phyloP scores from a whole-genome alignment of 2,329 filamentous ascomycete species.

The Calonectria honghensis region DNA sequence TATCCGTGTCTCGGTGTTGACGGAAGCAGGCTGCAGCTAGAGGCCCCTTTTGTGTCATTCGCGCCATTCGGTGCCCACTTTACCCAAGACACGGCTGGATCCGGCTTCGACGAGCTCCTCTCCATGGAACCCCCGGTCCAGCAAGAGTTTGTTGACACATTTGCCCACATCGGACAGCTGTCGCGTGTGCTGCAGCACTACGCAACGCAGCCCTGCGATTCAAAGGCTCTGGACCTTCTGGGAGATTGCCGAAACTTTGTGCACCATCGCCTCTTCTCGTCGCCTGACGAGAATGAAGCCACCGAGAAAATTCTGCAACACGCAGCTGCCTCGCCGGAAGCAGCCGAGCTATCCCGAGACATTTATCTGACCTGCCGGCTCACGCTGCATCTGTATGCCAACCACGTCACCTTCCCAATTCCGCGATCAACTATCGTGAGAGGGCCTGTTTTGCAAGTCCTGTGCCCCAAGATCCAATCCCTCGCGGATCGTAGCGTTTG shows the following conservation, averaged over 20 bases:
- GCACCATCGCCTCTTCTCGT: constrained; percentile 32
- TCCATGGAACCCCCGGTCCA: constrained; percentile 13
- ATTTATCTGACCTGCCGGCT: constrained; percentile 33
- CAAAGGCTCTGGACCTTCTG: constrained; percentile 27
- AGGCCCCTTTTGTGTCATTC: constrained; percentile 16
- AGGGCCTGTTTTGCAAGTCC: constrained; percentile 16
- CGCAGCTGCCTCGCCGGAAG: neutral
- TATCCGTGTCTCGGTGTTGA: constrained; percentile 38
- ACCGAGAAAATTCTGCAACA: constrained; percentile 27
- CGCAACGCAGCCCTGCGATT: constrained; percentile 7
- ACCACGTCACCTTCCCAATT: constrained; percentile 36
- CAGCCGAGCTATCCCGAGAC: constrained; percentile 12
- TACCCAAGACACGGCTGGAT: constrained; percentile 15
- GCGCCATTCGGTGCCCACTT: neutral
- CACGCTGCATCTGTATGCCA: constrained; percentile 34
- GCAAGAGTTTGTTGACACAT: constrained; percentile 1
- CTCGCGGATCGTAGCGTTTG: constrained; percentile 11
- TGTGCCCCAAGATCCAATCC: constrained; percentile 25
- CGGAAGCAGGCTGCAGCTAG: constrained; percentile 27
- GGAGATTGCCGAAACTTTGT: constrained; percentile 38
- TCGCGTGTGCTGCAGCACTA: constrained; percentile 37
- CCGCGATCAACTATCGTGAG: constrained; percentile 37
- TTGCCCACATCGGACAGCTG: constrained; percentile 35
- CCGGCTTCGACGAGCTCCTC: constrained; percentile 23
- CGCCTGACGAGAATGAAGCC: constrained; percentile 24